phyloP scores from a whole-genome alignment of 83 land plant genomes.

The Picea abies region DNA sequence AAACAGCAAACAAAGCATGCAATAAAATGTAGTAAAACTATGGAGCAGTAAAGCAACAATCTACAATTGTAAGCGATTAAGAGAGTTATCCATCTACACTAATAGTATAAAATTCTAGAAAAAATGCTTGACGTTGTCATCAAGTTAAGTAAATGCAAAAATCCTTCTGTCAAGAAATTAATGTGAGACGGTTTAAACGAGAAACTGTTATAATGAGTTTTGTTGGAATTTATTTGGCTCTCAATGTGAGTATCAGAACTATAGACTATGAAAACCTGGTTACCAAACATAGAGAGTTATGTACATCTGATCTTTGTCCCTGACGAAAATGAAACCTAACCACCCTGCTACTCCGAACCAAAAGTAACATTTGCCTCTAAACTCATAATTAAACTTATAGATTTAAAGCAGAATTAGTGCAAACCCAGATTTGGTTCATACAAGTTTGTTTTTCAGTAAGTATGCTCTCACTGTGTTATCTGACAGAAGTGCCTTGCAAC shows the following conservation, averaged over 20 bases:
- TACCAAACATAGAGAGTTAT: not conserved
- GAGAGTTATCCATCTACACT: not conserved
- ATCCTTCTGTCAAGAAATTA: too few relatives aligned
- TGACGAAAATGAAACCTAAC: not conserved
- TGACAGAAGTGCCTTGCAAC: too few relatives aligned
- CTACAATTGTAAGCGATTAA: not conserved
- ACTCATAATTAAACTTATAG: not conserved
- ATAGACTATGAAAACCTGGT: not conserved
- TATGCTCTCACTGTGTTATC: not conserved
- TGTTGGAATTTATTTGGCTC: not conserved
- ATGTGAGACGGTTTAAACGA: not conserved
- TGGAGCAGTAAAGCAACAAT: not conserved
- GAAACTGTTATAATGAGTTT: not conserved
- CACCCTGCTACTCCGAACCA: not conserved
- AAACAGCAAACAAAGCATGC: not conserved
- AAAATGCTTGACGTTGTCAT: not conserved
- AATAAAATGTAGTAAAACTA: not conserved
- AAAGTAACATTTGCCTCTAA: not conserved
- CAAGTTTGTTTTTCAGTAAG: not conserved
- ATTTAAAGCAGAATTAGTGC: not conserved
- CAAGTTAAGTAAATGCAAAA: not conserved
- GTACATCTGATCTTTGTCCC: not conserved
- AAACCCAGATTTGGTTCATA: not conserved
- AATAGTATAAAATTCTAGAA: not conserved
- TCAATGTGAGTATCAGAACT: not conserved